Conservation (phyloP, 139 green algal species). For the Chlamydomonas incerta region DNA sequence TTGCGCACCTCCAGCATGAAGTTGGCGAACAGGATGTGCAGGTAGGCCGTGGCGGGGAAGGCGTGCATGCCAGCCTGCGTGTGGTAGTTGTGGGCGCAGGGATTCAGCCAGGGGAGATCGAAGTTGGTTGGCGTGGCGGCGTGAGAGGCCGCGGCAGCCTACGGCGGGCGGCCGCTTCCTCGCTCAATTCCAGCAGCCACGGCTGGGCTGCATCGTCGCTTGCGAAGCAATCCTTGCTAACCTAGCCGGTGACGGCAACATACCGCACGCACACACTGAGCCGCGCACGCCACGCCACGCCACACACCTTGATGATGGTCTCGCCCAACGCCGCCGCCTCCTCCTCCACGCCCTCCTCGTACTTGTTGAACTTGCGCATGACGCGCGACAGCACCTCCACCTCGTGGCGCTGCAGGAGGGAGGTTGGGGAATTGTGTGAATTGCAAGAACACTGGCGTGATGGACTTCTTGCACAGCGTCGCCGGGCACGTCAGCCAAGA, state of each 20-base stretch:
- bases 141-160: background rate
- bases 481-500: too few relatives aligned
- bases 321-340: conserved; percentile 38
- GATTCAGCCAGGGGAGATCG: too few relatives aligned
- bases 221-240: too few relatives aligned
- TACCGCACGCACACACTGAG: too few relatives aligned
- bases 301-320: conserved; percentile 40
- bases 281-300: too few relatives aligned
- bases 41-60: conserved; percentile 41
- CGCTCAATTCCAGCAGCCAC: too few relatives aligned
- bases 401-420: conserved; percentile 8
- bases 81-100: background rate
- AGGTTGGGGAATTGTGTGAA: too few relatives aligned
- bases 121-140: background rate
- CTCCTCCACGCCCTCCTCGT: conserved; percentile 12
- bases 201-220: too few relatives aligned
- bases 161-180: background rate
- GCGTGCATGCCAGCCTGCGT: conserved; percentile 48
- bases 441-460: too few relatives aligned
- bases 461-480: too few relatives aligned
- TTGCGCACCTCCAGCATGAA: conserved; percentile 53
- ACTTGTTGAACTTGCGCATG: conserved; percentile 35
- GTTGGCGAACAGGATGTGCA: conserved; percentile 56
- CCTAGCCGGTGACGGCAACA: too few relatives aligned
- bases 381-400: conserved; percentile 36